Conservation (phyloP, 2,329 filamentous ascomycete genomes). For the Colletotrichum orchidophilum region DNA sequence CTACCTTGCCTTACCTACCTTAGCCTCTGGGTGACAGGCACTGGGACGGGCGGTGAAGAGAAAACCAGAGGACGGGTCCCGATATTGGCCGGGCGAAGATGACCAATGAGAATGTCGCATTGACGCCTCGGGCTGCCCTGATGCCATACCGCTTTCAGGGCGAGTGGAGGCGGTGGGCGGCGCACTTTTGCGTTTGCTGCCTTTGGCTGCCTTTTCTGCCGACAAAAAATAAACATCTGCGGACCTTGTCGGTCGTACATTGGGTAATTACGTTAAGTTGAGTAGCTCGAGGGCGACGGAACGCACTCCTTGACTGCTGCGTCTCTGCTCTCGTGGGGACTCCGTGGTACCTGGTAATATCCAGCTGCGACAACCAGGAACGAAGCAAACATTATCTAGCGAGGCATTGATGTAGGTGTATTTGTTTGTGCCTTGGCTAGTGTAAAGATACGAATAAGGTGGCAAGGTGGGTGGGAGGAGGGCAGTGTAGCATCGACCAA, state of each 20-base stretch:
- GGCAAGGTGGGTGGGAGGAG: not conserved
- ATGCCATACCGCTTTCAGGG: conserved; percentile 32
- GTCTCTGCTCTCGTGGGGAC: not conserved
- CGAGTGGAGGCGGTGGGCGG: conserved; percentile 20
- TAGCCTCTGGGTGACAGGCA: not conserved
- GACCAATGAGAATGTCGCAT: not conserved
- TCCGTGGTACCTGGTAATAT: not conserved
- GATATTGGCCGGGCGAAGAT: not conserved
- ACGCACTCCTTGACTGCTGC: not conserved
- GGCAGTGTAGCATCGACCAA: conserved; percentile 8
- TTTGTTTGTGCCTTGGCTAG: too few relatives aligned
- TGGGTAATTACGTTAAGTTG: not conserved
- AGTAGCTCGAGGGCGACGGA: not conserved
- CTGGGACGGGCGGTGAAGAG: conserved; percentile 15
- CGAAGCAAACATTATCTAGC: not conserved
- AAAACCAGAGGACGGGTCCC: not conserved
- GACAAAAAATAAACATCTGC: conserved; percentile 6
- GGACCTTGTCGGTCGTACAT: not conserved
- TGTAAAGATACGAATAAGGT: not conserved
- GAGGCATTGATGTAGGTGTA: not conserved
- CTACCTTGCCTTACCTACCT: not conserved
- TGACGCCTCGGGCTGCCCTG: conserved; percentile 22
- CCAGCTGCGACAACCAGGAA: not conserved
- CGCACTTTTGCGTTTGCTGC: conserved; percentile 27
- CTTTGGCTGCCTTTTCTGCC: conserved; percentile 17